Evolutionary conservation across 176 grass and related monocot genomes (phyloP).

Genomic region (Cenchrus purpureus): DNA sequence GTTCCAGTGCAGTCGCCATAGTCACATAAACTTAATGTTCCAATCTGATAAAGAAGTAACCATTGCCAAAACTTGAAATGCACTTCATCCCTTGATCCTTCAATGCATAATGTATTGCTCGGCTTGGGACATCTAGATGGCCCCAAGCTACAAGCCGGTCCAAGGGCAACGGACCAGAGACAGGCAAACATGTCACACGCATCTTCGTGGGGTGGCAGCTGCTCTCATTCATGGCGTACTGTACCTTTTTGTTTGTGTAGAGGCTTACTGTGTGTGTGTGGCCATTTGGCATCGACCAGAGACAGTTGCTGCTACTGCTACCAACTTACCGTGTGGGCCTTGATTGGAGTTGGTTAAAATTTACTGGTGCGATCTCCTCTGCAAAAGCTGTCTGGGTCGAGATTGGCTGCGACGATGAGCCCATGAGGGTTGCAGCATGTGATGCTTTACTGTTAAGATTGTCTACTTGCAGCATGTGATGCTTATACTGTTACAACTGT

Average conservation of each 20-base stretch:
- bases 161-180: conserved; percentile 17
- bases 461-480: neutral
- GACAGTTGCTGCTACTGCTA: neutral
- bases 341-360: neutral
- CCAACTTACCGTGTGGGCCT: neutral
- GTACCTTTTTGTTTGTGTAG: neutral
- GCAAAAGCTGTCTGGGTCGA: neutral
- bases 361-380: neutral
- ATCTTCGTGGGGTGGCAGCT: conserved; percentile 11
- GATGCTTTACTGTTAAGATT: neutral
- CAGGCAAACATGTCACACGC: neutral
- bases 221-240: conserved; percentile 6
- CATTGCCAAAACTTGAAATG: neutral
- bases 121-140: neutral
- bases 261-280: neutral
- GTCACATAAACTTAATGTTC: no score
- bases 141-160: conserved; percentile 5
- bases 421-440: conserved; percentile 1
- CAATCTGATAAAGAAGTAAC: neutral
- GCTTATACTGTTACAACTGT: neutral
- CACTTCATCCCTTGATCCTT: neutral
- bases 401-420: conserved; percentile 23
- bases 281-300: neutral
- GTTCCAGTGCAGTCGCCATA: no score
- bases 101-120: neutral